Percentiles rank a stretch among this genome's conserved stretches.
phyloP scores from a whole-genome alignment of 1,139 yeast genomes.

The Fermentozyma sake region DNA sequence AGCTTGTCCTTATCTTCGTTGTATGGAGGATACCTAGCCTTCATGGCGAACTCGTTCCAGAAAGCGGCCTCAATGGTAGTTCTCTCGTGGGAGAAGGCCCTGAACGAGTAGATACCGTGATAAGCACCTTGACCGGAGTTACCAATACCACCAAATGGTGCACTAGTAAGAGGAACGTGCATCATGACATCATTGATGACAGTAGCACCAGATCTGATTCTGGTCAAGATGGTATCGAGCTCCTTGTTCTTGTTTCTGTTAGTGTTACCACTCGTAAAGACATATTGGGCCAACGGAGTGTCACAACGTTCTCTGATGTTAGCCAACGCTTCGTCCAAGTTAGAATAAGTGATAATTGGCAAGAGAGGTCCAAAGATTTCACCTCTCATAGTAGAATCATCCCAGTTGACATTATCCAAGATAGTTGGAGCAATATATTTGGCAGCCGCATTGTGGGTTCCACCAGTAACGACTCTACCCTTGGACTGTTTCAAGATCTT shows the following conservation, averaged over 20 bases:
- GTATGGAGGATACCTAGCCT: conserved; percentile 70
- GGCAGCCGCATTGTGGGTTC: conserved; percentile 38
- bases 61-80: conserved; percentile 64
- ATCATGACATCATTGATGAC: conserved; percentile 68
- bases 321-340: conserved; percentile 45
- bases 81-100: conserved; percentile 73
- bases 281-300: conserved; percentile 84
- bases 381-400: conserved; percentile 67
- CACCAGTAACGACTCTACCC: conserved; percentile 61
- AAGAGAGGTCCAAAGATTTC: conserved; percentile 86
- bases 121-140: conserved; percentile 76
- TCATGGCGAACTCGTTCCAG: conserved; percentile 57
- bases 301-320: conserved; percentile 54
- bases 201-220: conserved; percentile 72
- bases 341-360: conserved; percentile 60
- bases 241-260: conserved; percentile 39
- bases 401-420: conserved; percentile 54
- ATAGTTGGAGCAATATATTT: conserved; percentile 74
- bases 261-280: conserved; percentile 51
- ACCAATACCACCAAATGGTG: conserved; percentile 95
- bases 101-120: conserved; percentile 74
- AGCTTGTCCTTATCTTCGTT: conserved; percentile 28
- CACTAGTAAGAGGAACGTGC: conserved; percentile 65
- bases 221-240: conserved; percentile 45
- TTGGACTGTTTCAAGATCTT: conserved; percentile 46